Percentiles rank a stretch among this genome's conserved stretches.
phyloP scores from a whole-genome alignment of 768 basidiomycete genomes.

The Scleroderma citrinum region DNA sequence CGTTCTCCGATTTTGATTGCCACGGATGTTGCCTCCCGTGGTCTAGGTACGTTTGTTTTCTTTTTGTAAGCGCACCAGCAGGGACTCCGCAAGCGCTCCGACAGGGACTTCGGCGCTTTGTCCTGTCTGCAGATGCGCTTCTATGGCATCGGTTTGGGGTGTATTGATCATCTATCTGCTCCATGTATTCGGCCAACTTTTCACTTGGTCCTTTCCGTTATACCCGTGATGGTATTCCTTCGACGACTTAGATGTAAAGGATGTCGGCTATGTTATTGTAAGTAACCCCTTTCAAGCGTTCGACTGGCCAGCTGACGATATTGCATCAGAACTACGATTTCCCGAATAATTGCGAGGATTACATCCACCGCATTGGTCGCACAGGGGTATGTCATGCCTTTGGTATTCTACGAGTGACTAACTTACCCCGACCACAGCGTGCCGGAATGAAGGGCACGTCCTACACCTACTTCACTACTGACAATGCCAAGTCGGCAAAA shows the following conservation, averaged over 20 bases:
- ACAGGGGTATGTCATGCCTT: conserved; percentile 61
- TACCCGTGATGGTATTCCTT: conserved; percentile 26
- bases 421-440: conserved; percentile 46
- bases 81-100: conserved; percentile 26
- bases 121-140: conserved; percentile 29
- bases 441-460: conserved; percentile 89
- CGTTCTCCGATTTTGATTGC: conserved; percentile 97
- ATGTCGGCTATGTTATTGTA: conserved; percentile 95
- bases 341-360: conserved; percentile 97
- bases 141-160: conserved; percentile 18
- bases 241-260: conserved; percentile 83
- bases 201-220: conserved; percentile 15
- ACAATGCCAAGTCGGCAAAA: conserved; percentile 90
- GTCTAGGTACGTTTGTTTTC: conserved; percentile 84
- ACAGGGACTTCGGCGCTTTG: conserved; percentile 24
- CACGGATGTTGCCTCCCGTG: conserved; percentile 98
- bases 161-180: conserved; percentile 32
- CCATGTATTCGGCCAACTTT: conserved; percentile 19
- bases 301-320: conserved; percentile 5
- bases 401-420: conserved; percentile 1
- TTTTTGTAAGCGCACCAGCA: conserved; percentile 43
- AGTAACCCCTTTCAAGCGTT: conserved; percentile 29
- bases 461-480: conserved; percentile 95
- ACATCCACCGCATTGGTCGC: conserved; percentile 98
- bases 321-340: conserved; percentile 86